Base-by-base conservation (phyloP, 2,329 filamentous ascomycete species). In the Clarireedia sp. region DNA sequence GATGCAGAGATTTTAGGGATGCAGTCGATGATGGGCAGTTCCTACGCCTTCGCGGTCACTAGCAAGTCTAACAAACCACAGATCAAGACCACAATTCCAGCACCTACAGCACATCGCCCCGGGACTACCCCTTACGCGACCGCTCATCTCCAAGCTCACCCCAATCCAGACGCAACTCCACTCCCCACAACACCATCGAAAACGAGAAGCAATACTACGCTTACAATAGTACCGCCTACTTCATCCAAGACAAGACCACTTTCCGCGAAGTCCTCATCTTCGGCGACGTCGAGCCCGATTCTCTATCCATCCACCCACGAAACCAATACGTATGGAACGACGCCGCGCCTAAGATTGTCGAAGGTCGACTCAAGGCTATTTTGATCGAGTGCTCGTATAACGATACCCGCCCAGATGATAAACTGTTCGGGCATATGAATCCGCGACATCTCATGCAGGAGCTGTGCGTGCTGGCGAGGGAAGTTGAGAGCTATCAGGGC, bases 371-470 rank as follows among this genome's bases (percentile, higher is more conserved):
- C 0, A 80, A 78, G 0, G 92, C 86, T 10, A 87, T 99, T 12
- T 92, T 97, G 67, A 95, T 99, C 63, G 94, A 99, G 74, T 97
- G 92, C 70, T 95, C 89, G 59, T 99, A 92, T 69, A 87, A 90
- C 59, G 86, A 96, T 69, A 81, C 81, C 7, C 86, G 90, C 64
- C 78, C 82, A 21, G 85, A 94, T 58, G 84, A 87, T 49, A 81
- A 85, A 0, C 77, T 99, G 0, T 99, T 90, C 62, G 94, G 94
- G 0, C 94, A 99, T 64, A 75, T 99, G 14, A 89, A 89, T 38
- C 94, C 94, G 0, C 78, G 83, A 0, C 94, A 90, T 68, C 72
- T 99, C 12, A 82, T 92, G 23, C 81, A 87, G 46, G 94, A 99
- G 70, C 75, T 99, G 57, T 76, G 76, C 36, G 78, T 74, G 0